These are phyloP conservation scores for Orbilia quercus DNA, from an alignment of 2,329 filamentous ascomycete genomes.

Conservation along the genomic window DNA sequence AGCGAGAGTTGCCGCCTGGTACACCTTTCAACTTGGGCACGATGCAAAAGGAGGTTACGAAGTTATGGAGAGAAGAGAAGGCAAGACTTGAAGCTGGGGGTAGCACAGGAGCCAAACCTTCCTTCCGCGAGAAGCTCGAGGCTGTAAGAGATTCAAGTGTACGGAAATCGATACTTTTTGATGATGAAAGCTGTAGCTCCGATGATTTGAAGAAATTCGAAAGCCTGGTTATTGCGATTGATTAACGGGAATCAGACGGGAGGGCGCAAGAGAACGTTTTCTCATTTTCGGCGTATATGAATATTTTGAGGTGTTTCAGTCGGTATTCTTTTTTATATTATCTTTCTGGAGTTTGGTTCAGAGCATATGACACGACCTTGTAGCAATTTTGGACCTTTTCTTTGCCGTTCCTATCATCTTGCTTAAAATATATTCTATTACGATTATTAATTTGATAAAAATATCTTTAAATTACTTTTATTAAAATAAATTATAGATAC, in stretches of 20 bases:
- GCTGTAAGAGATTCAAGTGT: background rate
- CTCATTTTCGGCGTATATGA: background rate
- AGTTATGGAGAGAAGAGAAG: slow-evolving; percentile 42
- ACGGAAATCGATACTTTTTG: background rate
- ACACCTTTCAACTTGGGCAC: slow-evolving; percentile 44
- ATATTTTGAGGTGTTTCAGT: background rate
- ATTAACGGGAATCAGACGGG: slow-evolving; percentile 1
- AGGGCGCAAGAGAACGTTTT: background rate
- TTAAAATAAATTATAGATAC: too few relatives aligned
- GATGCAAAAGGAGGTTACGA: slow-evolving; percentile 46
- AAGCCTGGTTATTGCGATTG: slow-evolving; percentile 45
- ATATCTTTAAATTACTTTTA: too few relatives aligned
- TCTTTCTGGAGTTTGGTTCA: background rate
- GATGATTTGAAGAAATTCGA: slow-evolving; percentile 21
- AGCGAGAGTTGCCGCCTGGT: slow-evolving; percentile 36
- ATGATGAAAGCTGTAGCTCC: slow-evolving; percentile 3
- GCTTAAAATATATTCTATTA: too few relatives aligned
- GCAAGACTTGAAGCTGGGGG: background rate
- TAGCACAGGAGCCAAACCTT: slow-evolving; percentile 7
- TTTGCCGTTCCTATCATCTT: too few relatives aligned
- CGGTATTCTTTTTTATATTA: background rate
- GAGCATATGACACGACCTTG: too few relatives aligned
- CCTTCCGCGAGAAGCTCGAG: slow-evolving; percentile 20
- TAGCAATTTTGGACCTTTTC: too few relatives aligned
- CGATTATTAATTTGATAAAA: too few relatives aligned